These are phyloP conservation scores for Sclerotinia borealis DNA, from an alignment of 2,329 filamentous ascomycete species.

Conservation along the genomic window DNA sequence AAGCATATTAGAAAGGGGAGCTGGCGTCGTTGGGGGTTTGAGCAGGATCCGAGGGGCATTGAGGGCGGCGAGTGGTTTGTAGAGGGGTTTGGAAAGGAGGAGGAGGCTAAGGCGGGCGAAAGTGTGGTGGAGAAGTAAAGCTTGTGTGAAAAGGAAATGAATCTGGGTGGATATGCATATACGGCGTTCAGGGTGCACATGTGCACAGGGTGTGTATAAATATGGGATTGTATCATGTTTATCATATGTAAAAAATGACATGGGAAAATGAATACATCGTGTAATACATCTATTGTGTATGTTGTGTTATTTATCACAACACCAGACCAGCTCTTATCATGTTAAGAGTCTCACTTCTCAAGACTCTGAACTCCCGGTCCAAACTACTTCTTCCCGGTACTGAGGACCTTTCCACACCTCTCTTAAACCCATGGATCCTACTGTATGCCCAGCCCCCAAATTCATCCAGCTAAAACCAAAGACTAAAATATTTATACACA, in stretches of 20 bases:
- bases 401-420: background rate
- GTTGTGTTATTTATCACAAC: background rate
- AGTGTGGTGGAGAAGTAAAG: background rate
- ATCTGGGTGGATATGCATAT: background rate
- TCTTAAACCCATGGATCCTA: background rate
- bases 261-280: background rate
- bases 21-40: constrained; percentile 5
- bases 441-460: background rate
- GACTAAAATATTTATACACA: constrained; percentile 3
- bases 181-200: constrained; percentile 8
- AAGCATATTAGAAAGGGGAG: constrained; percentile 48
- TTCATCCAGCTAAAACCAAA: background rate
- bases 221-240: constrained; percentile 8
- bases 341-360: background rate
- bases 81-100: constrained; percentile 20
- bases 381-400: background rate
- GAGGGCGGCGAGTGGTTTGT: constrained; percentile 3
- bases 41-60: constrained; percentile 13
- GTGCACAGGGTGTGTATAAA: background rate
- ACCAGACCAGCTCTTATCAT: background rate
- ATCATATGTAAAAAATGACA: background rate
- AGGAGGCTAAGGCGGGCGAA: background rate
- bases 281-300: background rate
- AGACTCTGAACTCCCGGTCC: background rate
- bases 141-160: background rate